phyloP scores from a whole-genome alignment of 176 grass and related monocot genomes.

The Tuctoria greenei region DNA sequence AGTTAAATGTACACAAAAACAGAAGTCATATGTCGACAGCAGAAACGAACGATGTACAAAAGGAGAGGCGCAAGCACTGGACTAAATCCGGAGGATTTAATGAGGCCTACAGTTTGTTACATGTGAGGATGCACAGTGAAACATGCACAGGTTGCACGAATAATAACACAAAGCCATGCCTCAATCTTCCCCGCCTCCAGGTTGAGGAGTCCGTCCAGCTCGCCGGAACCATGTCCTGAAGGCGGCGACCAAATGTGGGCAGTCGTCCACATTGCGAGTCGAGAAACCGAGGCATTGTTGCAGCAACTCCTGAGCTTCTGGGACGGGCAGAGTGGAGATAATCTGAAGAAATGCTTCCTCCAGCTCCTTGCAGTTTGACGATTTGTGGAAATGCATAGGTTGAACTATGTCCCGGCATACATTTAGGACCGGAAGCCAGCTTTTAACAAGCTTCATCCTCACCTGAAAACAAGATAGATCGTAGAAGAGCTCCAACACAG shows the following conservation, averaged over 20 bases:
- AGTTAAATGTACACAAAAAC: neutral
- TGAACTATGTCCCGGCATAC: conserved; percentile 62
- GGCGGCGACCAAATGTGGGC: conserved; percentile 35
- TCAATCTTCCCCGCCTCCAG: conserved; percentile 27
- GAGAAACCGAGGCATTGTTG: conserved; percentile 81
- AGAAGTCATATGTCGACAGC: neutral
- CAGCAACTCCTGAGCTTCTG: conserved; percentile 70
- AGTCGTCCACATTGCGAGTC: conserved; percentile 49
- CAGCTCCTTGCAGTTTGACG: conserved; percentile 57
- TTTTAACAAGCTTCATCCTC: conserved; percentile 65
- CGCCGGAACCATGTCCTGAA: conserved; percentile 48
- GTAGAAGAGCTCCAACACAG: neutral
- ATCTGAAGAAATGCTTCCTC: conserved; percentile 81
- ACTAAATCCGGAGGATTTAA: conserved; percentile 21
- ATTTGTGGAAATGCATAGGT: conserved; percentile 54
- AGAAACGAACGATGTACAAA: conserved; percentile 5
- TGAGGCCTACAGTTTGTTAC: neutral
- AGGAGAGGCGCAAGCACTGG: neutral
- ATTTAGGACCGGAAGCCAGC: conserved; percentile 88
- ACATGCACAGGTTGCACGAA: neutral
- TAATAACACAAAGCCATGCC: neutral
- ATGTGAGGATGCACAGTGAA: neutral
- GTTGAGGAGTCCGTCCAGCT: conserved; percentile 32
- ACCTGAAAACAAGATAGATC: conserved; percentile 42
- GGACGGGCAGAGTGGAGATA: conserved; percentile 68